phyloP scores from a whole-genome alignment of 2,329 filamentous ascomycete genomes.

The Pseudogymnoascus sp. region DNA sequence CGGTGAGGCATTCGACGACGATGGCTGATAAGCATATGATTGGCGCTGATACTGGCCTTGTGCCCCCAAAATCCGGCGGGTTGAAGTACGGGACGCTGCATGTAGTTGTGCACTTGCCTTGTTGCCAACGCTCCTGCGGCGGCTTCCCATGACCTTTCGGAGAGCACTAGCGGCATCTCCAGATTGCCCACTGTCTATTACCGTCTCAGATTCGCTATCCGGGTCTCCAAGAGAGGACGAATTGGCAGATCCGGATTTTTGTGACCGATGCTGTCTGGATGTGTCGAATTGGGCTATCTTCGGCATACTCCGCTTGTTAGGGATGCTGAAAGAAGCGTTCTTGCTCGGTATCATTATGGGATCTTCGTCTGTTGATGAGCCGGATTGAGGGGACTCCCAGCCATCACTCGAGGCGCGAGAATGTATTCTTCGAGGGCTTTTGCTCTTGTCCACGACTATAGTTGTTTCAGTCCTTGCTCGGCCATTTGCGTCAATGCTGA shows the following conservation, averaged over 20 bases:
- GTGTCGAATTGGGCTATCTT: conserved; percentile 21
- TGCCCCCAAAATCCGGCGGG: background rate
- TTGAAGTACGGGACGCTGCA: background rate
- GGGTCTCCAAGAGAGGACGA: background rate
- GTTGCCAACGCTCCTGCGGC: conserved; percentile 16
- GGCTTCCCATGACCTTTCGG: conserved; percentile 38
- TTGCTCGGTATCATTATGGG: conserved; percentile 57
- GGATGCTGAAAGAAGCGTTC: conserved; percentile 42
- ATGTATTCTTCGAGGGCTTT: conserved; percentile 12
- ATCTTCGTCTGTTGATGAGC: conserved; percentile 54
- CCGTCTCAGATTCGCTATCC: conserved; percentile 50
- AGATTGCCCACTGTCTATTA: conserved; percentile 38
- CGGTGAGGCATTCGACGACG: conserved; percentile 38
- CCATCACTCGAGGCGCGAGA: conserved; percentile 22
- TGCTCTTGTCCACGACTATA: conserved; percentile 18
- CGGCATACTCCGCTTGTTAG: conserved; percentile 19
- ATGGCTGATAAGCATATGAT: conserved; percentile 6
- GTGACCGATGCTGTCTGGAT: conserved; percentile 18
- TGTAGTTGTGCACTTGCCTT: background rate
- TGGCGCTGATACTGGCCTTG: background rate
- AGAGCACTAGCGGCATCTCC: conserved; percentile 54
- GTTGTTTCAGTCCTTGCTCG: conserved; percentile 31
- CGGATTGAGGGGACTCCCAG: conserved; percentile 38
- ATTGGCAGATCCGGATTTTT: conserved; percentile 19
- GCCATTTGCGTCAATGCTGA: conserved; percentile 55